phyloP scores from a whole-genome alignment of 1,139 yeast genomes.

The Torulaspora globosa region DNA sequence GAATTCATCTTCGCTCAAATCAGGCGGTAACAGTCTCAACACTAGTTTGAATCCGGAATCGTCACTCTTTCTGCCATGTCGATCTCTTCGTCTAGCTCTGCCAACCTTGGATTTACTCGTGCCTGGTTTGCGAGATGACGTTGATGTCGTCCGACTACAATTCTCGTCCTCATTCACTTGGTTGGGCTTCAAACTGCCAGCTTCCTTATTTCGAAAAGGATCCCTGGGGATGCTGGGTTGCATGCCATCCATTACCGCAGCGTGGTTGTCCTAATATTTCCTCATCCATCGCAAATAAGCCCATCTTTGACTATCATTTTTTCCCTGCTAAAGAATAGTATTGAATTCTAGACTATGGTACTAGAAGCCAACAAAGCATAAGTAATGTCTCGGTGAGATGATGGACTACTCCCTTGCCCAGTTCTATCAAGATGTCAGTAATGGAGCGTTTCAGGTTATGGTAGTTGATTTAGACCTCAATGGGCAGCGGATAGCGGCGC shows the following conservation, averaged over 20 bases:
- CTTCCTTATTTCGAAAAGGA: neutral
- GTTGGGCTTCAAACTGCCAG: neutral
- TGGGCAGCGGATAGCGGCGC: constrained; percentile 27
- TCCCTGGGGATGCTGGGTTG: constrained; percentile 4
- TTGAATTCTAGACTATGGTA: neutral
- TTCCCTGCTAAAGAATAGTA: neutral
- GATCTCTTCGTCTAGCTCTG: constrained; percentile 16
- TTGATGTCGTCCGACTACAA: constrained; percentile 1
- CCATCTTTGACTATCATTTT: neutral
- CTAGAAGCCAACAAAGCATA: neutral
- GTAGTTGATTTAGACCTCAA: constrained; percentile 19
- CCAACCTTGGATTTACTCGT: constrained; percentile 6
- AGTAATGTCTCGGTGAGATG: neutral
- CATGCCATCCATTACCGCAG: constrained; percentile 8
- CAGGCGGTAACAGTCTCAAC: constrained; percentile 35
- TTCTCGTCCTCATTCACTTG: constrained; percentile 6
- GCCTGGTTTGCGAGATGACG: constrained; percentile 8
- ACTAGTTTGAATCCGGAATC: constrained; percentile 27
- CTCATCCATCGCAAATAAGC: neutral
- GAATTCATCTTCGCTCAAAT: constrained; percentile 28
- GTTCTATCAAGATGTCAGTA: constrained; percentile 16
- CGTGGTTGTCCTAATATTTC: neutral
- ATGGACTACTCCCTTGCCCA: constrained; percentile 14
- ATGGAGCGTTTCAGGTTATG: constrained; percentile 13
- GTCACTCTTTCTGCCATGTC: constrained; percentile 12